Conservation (phyloP, 164 flowering plant genomes). For the Echeveria elegans region DNA sequence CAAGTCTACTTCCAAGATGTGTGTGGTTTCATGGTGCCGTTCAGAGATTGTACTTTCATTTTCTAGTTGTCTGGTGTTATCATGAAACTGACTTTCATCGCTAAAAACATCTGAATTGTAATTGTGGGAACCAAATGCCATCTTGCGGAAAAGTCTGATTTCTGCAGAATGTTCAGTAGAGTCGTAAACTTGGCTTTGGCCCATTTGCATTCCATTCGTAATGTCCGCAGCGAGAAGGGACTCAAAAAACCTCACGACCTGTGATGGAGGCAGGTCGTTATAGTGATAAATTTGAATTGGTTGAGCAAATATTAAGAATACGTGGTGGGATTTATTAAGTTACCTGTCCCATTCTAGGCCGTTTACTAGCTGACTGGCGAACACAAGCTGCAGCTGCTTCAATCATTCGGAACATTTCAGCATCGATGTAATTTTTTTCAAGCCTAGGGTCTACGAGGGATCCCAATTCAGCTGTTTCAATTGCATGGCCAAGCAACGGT, state of each 20-base stretch:
- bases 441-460: conserved; percentile 66
- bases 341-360: conserved; percentile 93
- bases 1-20: neutral
- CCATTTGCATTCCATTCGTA: conserved; percentile 69
- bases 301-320: neutral
- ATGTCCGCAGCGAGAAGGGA: conserved; percentile 40
- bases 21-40: neutral
- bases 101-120: conserved; percentile 50
- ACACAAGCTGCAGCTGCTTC: conserved; percentile 87
- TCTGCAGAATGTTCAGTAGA: conserved; percentile 65
- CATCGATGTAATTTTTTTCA: conserved; percentile 40
- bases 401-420: conserved; percentile 65
- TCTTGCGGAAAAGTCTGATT: conserved; percentile 67
- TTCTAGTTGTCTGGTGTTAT: neutral
- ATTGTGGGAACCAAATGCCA: conserved; percentile 82
- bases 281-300: neutral
- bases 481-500: conserved; percentile 59
- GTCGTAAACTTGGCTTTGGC: conserved; percentile 59
- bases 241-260: conserved; percentile 77
- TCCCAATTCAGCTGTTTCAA: conserved; percentile 41
- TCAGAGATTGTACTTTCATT: neutral
- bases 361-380: conserved; percentile 69
- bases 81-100: conserved; percentile 16
- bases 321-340: neutral
- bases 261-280: conserved; percentile 9